Conservation (phyloP, 345 rosid species). For the Alliaria petiolata region DNA sequence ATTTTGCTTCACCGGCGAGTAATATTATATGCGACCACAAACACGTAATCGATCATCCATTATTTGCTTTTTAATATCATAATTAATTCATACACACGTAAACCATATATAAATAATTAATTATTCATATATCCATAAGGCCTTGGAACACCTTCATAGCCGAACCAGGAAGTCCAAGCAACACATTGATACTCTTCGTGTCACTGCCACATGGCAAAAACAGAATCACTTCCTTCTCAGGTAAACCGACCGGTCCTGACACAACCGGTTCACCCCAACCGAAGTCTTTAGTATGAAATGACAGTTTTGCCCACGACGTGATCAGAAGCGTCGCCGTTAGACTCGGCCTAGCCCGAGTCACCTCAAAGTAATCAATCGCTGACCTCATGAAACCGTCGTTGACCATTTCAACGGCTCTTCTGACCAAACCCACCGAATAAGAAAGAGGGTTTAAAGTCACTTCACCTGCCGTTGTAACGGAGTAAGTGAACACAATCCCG, state of each 20-base stretch:
- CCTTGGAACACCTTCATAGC: conserved; percentile 69
- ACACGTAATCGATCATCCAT: not conserved
- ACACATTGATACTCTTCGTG: conserved; percentile 60
- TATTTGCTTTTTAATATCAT: not conserved
- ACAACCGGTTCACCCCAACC: conserved; percentile 84
- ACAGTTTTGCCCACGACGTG: conserved; percentile 80
- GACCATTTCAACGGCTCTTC: conserved; percentile 57
- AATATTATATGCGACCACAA: conserved; percentile 7
- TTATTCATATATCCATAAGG: conserved; percentile 47
- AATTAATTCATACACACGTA: not conserved
- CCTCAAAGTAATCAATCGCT: conserved; percentile 80
- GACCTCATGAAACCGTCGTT: conserved; percentile 78
- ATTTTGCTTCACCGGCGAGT: conserved; percentile 5
- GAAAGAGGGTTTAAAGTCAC: conserved; percentile 50
- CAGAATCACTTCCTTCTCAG: conserved; percentile 79
- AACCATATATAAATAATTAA: not conserved
- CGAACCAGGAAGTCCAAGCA: conserved; percentile 72
- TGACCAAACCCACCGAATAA: conserved; percentile 47
- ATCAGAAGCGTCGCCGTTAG: conserved; percentile 67
- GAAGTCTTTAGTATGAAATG: conserved; percentile 76
- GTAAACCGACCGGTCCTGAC: conserved; percentile 82
- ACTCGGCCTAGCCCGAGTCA: conserved; percentile 79
- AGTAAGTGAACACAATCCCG: conserved; percentile 64
- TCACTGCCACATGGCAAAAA: conserved; percentile 66
- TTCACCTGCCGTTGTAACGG: conserved; percentile 64